Evolutionary conservation across 495 filamentous ascomycete genomes (phyloP), one percentile per base, ranked within the genome.

Genomic region (Xylaria sp.): DNA sequence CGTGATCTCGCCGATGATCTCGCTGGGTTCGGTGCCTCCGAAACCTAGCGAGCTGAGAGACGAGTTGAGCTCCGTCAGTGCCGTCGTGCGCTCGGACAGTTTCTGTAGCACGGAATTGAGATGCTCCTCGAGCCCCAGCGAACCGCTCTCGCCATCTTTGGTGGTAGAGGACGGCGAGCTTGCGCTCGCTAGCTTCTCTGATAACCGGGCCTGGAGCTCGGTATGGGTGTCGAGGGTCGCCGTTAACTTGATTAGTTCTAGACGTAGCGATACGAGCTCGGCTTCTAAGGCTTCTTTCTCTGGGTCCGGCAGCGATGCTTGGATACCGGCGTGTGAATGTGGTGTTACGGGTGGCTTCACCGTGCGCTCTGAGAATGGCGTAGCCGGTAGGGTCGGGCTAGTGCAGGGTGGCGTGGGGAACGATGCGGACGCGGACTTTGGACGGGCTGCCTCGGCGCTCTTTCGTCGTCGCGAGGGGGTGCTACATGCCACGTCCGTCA

Each of bases 31-130:
- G 0, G 73, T 57, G 12, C 88, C 86, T 0, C 81, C 73, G 70
- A 93, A 93, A 1, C 90, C 90, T 0, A 92, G 80, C 14, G 63
- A 74, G 4, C 73, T 80, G 40, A 91, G 81, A 2, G 79, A 79
- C 0, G 73, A 40, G 68, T 77, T 72, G n/a, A 86, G 72, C 17
- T 78, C 67, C 1, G 71, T 12, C 1, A 85, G 77, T 1, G 80
- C 78, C 4, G 82, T 76, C 0, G 84, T 81, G 17, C 79, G 77
- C 74, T 83, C 81, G 0, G 81, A 81, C 14, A 85, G 76, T 0
- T 74, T 74, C 31, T 80, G 79, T 0, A 85, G 74, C 7, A 83
- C 69, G 11, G 67, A 24, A 44, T 75, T 66, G 6, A 85, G 75
- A n/a, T 77, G 78, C 0, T 68, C 70, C 72, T 84, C 82, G 9